Base-by-base conservation (phyloP, 2,329 filamentous ascomycete genomes). In the Aspergillus ibericus region DNA sequence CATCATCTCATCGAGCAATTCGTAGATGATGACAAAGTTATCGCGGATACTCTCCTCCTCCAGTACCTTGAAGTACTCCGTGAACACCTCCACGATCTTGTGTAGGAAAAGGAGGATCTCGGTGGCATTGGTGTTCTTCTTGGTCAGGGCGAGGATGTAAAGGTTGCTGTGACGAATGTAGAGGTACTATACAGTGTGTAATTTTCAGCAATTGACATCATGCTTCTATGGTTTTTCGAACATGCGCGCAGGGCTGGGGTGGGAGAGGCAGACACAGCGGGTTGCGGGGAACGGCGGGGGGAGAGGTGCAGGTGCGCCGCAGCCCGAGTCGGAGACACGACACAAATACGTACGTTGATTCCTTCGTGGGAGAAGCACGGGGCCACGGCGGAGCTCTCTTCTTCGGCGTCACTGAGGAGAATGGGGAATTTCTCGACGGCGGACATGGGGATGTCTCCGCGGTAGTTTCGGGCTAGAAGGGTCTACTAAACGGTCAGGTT, bases 151-250 rank as follows among this genome's bases (percentile, higher is more conserved):
- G 70, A 99, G 91, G 66, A 99, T 89, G 80, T 97, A 99, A 68
- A 99, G 90, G 80, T 99, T 99, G 81, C 96, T 98, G 80, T 99
- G 95, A 72, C 93, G 89, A 78, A 99, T 99, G 80, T 99, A 99
- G 73, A 99, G 91, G 78, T 98, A 99, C 91, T 96, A 62, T 59
- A 46, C 40, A 47, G 16, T 32, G 20, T 12, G 20, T 25, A n/a
- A 20, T 48, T 32, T 27, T 54, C 55, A 59, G 59, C 18, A 56
- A 52, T 50, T 13, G 36, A n/a, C 10, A 27, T 29, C n/a, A 20
- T 47, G 7, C n/a, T 27, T 25, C 15, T 47, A n/a, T 2, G 44
- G 27, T 3, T 1, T 32, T 25, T 22, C 12, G 22, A 16, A 25
- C 4, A 29, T 51, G 29, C 22, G 13, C 25, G 7, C 20, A 38